A percentile compares a stretch with the other conserved stretches of the same genome.
phyloP scores from a whole-genome alignment of 164 flowering plant genomes.

The Annona cherimola region DNA sequence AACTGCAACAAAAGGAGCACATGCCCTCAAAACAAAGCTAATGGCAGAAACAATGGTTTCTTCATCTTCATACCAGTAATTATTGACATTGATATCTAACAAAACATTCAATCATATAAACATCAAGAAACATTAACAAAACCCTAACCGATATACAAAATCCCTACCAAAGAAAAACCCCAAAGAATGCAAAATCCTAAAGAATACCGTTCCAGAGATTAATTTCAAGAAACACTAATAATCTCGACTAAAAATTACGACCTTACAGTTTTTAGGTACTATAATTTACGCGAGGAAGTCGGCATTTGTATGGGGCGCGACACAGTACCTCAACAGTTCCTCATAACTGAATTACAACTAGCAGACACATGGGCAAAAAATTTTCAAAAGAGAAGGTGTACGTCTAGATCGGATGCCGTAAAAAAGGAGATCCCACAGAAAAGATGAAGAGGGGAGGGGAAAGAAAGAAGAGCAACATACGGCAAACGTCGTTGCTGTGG shows the following conservation, averaged over 20 bases:
- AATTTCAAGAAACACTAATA: background rate
- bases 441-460: background rate
- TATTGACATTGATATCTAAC: background rate
- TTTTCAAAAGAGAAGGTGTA: background rate
- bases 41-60: background rate
- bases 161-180: background rate
- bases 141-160: background rate
- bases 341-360: background rate
- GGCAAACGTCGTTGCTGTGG: slow-evolving; percentile 66
- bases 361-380: background rate
- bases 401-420: background rate
- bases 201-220: background rate
- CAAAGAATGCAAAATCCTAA: background rate
- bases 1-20: background rate
- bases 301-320: background rate
- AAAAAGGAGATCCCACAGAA: background rate
- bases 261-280: no score
- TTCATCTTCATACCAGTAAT: background rate
- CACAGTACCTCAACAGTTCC: background rate
- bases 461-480: slow-evolving; percentile 21
- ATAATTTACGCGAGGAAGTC: background rate
- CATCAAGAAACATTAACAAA: background rate
- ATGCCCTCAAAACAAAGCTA: background rate
- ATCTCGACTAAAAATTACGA: background rate
- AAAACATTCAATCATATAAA: background rate